Conservation (phyloP, 2,329 filamentous ascomycete species). For the Phoma sp. region DNA sequence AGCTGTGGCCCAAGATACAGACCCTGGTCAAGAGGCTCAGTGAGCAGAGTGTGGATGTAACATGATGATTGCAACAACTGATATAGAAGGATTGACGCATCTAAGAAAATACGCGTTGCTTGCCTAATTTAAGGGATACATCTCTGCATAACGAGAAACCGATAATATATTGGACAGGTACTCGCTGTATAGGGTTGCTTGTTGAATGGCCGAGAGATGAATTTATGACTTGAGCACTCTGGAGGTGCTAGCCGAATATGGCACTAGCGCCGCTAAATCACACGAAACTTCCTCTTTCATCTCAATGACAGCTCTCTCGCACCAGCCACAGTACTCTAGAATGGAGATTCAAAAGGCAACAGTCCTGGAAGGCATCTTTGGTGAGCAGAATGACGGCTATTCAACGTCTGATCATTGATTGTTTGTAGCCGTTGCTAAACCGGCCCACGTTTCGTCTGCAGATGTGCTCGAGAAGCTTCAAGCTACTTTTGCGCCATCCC, state of each 20-base stretch:
- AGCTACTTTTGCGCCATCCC: slow-evolving; percentile 25
- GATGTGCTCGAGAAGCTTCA: slow-evolving; percentile 34
- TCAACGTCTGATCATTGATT: not conserved
- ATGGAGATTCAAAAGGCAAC: not conserved
- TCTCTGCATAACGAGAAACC: no score
- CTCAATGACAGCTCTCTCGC: not conserved
- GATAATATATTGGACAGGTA: no score
- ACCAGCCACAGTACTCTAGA: not conserved
- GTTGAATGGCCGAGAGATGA: no score
- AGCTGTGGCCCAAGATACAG: slow-evolving; percentile 29
- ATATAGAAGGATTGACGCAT: not conserved
- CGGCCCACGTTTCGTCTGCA: slow-evolving; percentile 30
- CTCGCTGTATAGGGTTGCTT: no score
- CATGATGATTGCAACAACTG: not conserved
- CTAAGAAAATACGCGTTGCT: no score
- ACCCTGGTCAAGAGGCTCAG: slow-evolving; percentile 15
- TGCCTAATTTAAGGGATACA: no score
- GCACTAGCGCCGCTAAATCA: not conserved
- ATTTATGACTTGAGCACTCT: no score
- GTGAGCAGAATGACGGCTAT: slow-evolving; percentile 13
- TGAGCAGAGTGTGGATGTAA: not conserved
- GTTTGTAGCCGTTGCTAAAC: slow-evolving; percentile 30
- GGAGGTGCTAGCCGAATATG: not conserved
- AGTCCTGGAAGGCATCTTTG: slow-evolving; percentile 34
- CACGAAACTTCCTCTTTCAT: slow-evolving; percentile 9